Evolutionary conservation across 192 early-diverging fungal genomes (phyloP).

Genomic region (Powellomyces hirtus): DNA sequence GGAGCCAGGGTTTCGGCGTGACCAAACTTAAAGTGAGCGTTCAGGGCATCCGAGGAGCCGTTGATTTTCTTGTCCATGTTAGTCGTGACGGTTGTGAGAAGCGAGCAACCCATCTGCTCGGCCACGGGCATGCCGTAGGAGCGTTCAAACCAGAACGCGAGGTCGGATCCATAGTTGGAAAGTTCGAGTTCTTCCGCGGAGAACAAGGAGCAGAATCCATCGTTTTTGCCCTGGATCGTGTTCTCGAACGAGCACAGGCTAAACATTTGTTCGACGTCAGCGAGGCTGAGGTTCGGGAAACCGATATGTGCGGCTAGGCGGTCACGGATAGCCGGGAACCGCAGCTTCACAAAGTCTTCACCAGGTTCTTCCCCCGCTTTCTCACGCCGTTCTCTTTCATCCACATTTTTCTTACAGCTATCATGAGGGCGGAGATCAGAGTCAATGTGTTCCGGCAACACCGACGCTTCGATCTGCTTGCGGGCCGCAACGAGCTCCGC

Average conservation of each 20-base stretch:
- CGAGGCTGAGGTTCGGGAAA: not conserved
- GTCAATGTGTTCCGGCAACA: conserved; percentile 26
- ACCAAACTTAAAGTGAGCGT: conserved; percentile 14
- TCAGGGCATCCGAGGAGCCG: not conserved
- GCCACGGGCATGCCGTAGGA: conserved; percentile 5
- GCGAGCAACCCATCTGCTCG: conserved; percentile 28
- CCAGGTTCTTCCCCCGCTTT: not conserved
- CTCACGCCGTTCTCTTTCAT: not conserved
- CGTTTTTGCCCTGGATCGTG: conserved; percentile 25
- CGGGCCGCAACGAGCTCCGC: conserved; percentile 8
- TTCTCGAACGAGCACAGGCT: conserved; percentile 35
- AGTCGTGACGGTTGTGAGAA: conserved; percentile 19
- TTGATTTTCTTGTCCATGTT: conserved; percentile 23
- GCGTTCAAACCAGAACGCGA: not conserved
- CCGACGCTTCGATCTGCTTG: not conserved
- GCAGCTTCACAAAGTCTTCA: not conserved
- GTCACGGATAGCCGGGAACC: conserved; percentile 20
- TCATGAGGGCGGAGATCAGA: conserved; percentile 35
- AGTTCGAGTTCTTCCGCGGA: conserved; percentile 14
- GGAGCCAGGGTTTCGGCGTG: conserved; percentile 31
- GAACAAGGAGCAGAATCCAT: conserved; percentile 34
- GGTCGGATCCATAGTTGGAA: conserved; percentile 24
- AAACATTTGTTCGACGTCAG: conserved; percentile 26
- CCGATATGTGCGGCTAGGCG: conserved; percentile 11
- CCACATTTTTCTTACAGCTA: conserved; percentile 9